Percentiles rank a stretch among this genome's conserved stretches.
Conservation (phyloP, 1,284 basidiomycete genomes). For the Mycosarcoma mackinlayi region DNA sequence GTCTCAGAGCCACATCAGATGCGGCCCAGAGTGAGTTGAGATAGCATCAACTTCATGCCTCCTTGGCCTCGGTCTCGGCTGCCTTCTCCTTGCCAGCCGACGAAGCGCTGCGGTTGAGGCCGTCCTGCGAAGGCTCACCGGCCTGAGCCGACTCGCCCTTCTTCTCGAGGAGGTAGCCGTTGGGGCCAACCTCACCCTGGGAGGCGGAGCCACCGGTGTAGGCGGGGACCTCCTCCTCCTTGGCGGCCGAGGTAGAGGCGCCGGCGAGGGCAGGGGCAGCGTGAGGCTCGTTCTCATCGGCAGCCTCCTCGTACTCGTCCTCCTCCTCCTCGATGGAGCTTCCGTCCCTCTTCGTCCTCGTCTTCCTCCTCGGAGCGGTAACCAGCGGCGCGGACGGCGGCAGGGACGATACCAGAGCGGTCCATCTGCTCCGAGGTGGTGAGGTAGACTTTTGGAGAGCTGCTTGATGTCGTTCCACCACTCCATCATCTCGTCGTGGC, state of each 20-base stretch:
- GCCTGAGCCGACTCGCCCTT: slow-evolving; percentile 54
- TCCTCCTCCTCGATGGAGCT: slow-evolving; percentile 81
- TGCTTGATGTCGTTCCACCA: slow-evolving; percentile 99
- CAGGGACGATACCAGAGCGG: slow-evolving; percentile 89
- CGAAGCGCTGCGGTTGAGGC: slow-evolving; percentile 43
- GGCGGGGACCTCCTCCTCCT: slow-evolving; percentile 65
- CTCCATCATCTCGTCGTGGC: slow-evolving; percentile 98
- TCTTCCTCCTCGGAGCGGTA: slow-evolving; percentile 74
- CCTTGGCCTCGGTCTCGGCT: slow-evolving; percentile 46
- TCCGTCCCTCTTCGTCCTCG: slow-evolving; percentile 77
- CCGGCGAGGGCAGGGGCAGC: slow-evolving; percentile 59
- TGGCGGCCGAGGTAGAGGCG: slow-evolving; percentile 57
- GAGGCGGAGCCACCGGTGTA: slow-evolving; percentile 61
- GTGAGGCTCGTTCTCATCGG: slow-evolving; percentile 42
- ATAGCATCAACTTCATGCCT: slow-evolving; percentile 25
- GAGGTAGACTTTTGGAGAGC: slow-evolving; percentile 93
- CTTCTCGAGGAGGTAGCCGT: slow-evolving; percentile 77
- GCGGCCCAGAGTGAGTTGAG: background rate
- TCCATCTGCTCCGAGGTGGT: slow-evolving; percentile 95
- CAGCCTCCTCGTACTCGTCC: slow-evolving; percentile 71
- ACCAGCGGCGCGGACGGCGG: slow-evolving; percentile 88
- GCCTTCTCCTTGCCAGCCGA: slow-evolving; percentile 56
- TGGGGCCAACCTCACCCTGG: slow-evolving; percentile 71
- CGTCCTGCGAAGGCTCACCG: slow-evolving; percentile 59
- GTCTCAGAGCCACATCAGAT: slow-evolving; percentile 1